Conservation (phyloP, 73 alveolate genomes). For the Paramecium primaurelia region DNA sequence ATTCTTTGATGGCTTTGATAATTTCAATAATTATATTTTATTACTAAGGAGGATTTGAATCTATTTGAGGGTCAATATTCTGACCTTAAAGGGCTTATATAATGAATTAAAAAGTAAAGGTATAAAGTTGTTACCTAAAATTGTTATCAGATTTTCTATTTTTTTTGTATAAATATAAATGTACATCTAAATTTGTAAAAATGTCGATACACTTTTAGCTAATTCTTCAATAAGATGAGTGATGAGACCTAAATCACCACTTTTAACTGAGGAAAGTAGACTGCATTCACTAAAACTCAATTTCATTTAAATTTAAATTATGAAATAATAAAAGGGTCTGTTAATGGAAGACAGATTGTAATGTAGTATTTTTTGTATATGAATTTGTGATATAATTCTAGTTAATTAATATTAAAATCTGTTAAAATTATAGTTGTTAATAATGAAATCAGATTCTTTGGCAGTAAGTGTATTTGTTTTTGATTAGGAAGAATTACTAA, state of each 20-base stretch:
- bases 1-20: background rate
- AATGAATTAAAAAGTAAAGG: background rate
- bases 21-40: background rate
- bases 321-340: background rate
- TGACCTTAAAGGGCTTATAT: background rate
- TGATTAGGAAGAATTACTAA: conserved; percentile 23
- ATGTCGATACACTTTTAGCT: background rate
- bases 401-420: conserved; percentile 21
- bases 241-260: background rate
- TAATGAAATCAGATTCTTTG: conserved; percentile 30
- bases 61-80: background rate
- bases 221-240: background rate
- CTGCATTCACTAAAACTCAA: conserved; percentile 31
- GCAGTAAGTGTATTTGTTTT: background rate
- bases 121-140: background rate
- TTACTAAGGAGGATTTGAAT: background rate
- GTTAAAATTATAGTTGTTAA: conserved; percentile 44
- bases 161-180: background rate
- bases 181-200: background rate
- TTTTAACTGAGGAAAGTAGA: background rate
- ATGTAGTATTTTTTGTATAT: background rate
- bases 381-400: background rate
- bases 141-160: background rate
- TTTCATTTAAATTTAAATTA: conserved; percentile 6
- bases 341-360: background rate